phyloP scores from a whole-genome alignment of 225 moss, liverwort and hornwort genomes.

The Pseudisothecium myosuroides region DNA sequence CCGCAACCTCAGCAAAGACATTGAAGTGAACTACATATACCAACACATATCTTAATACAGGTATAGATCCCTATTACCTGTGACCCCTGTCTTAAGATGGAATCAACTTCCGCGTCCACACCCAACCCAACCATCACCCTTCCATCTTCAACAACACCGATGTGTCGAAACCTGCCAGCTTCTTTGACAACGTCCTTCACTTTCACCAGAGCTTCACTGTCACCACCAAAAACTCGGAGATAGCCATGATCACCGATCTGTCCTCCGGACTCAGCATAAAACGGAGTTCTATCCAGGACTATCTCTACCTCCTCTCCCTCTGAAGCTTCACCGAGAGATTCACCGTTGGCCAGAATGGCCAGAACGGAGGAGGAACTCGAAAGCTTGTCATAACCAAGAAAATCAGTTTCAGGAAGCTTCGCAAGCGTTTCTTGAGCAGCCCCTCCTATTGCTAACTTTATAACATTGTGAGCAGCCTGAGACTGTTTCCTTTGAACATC shows the following conservation, averaged over 20 bases:
- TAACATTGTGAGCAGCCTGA: constrained; percentile 74
- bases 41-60: background rate
- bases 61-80: constrained; percentile 36
- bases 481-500: constrained; percentile 64
- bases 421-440: constrained; percentile 52
- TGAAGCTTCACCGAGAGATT: constrained; percentile 41
- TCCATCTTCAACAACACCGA: constrained; percentile 56
- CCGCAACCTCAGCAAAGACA: background rate
- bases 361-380: constrained; percentile 43
- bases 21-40: background rate
- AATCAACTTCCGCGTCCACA: constrained; percentile 59
- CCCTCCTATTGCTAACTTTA: constrained; percentile 74
- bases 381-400: constrained; percentile 61
- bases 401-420: constrained; percentile 59
- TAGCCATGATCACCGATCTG: constrained; percentile 88
- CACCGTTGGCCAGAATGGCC: constrained; percentile 57
- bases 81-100: constrained; percentile 45
- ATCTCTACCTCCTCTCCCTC: constrained; percentile 64
- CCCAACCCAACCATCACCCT: constrained; percentile 44
- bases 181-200: constrained; percentile 75
- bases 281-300: constrained; percentile 77
- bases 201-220: constrained; percentile 39
- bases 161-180: constrained; percentile 66
- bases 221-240: constrained; percentile 33
- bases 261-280: constrained; percentile 94